Evolutionary conservation across 1,284 basidiomycete genomes (phyloP).

Genomic region (Trichosporon sp.): DNA sequence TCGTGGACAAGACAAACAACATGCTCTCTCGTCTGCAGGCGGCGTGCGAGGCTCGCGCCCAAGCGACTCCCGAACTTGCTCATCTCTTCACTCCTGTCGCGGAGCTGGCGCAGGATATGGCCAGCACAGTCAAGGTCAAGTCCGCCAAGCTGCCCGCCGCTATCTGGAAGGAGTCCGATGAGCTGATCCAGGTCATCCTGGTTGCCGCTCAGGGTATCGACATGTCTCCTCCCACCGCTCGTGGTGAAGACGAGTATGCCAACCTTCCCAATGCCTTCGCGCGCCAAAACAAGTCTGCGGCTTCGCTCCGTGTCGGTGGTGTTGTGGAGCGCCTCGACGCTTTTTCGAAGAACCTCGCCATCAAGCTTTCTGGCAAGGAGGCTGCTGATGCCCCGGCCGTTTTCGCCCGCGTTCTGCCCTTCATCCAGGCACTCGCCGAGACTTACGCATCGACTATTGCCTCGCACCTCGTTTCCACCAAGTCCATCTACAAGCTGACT

Average conservation of each 20-base stretch:
- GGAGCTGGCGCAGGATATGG: conserved; percentile 51
- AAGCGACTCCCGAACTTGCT: conserved; percentile 48
- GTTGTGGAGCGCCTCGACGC: conserved; percentile 34
- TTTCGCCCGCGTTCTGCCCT: conserved; percentile 39
- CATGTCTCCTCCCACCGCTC: conserved; percentile 4
- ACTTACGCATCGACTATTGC: conserved; percentile 53
- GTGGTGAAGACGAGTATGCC: conserved; percentile 39
- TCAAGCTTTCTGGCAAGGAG: conserved; percentile 11
- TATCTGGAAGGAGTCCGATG: conserved; percentile 41
- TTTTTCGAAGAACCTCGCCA: conserved; percentile 24
- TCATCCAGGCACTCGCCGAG: conserved; percentile 55
- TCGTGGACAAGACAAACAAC: conserved; percentile 15
- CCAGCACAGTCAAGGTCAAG: conserved; percentile 2
- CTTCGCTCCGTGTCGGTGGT: conserved; percentile 39
- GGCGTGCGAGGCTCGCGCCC: conserved; percentile 8
- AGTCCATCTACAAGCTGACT: conserved; percentile 76
- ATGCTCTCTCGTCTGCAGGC: conserved; percentile 11
- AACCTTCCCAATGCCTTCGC: conserved; percentile 34
- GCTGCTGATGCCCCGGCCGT: conserved; percentile 19
- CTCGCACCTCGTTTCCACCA: conserved; percentile 50
- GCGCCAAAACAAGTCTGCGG: conserved; percentile 24
- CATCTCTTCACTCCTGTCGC: conserved; percentile 56
- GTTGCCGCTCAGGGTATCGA: conserved; percentile 62
- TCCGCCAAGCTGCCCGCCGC: conserved; percentile 9
- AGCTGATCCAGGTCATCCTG: conserved; percentile 61